Evolutionary conservation across 345 rosid species (phyloP).

Genomic region (Carallia pectinifolia): DNA sequence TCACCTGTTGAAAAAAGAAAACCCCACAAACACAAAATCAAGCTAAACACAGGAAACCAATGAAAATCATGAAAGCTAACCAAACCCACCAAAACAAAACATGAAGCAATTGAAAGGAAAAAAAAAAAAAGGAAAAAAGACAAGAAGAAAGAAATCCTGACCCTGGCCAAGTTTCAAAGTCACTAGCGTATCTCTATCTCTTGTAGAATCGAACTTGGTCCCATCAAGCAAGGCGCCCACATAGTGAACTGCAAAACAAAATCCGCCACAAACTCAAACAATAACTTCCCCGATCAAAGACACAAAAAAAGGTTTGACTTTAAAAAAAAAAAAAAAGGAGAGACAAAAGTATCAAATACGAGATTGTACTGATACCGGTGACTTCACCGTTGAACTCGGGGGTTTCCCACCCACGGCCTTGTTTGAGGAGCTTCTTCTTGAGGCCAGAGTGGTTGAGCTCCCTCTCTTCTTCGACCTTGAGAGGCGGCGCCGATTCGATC

Average conservation of each 20-base stretch:
- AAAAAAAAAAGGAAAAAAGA: constrained; percentile 7
- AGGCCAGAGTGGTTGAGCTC: constrained; percentile 32
- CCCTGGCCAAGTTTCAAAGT: constrained; percentile 49
- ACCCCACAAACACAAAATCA: constrained; percentile 8
- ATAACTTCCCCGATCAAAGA: neutral
- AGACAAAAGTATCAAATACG: neutral
- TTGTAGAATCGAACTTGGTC: constrained; percentile 42
- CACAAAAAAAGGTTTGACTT: neutral
- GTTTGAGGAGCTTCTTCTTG: constrained; percentile 52
- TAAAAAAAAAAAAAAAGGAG: neutral
- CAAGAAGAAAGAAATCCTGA: constrained; percentile 16
- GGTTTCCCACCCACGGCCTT: constrained; percentile 49
- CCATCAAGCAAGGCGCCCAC: constrained; percentile 56
- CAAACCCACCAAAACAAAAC: neutral
- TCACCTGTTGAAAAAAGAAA: constrained; percentile 27
- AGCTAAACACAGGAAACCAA: neutral
- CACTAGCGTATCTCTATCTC: constrained; percentile 39
- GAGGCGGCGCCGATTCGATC: constrained; percentile 64
- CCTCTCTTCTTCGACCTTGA: constrained; percentile 59
- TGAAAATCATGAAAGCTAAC: neutral
- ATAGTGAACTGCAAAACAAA: constrained; percentile 45
- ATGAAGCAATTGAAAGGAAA: neutral
- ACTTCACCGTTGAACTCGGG: constrained; percentile 62
- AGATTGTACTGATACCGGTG: constrained; percentile 27
- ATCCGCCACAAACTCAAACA: neutral